phyloP scores from a whole-genome alignment of 106 monocot genomes.

The Xerophyta viscosa region DNA sequence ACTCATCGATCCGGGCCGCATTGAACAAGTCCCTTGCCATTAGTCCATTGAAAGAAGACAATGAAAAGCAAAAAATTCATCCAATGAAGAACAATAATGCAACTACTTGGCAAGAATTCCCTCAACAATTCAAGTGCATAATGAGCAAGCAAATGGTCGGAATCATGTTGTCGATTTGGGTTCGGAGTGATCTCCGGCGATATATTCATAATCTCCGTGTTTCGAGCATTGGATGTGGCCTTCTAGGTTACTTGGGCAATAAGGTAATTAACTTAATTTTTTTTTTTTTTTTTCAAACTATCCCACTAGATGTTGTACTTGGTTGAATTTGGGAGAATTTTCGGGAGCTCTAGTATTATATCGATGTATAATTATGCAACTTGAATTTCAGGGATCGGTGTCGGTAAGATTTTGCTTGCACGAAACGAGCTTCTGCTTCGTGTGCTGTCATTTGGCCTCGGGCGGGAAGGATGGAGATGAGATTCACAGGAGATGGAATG shows the following conservation, averaged over 20 bases:
- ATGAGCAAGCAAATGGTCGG: conserved; percentile 78
- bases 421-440: conserved; percentile 59
- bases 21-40: conserved; percentile 28
- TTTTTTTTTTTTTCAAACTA: conserved; percentile 1
- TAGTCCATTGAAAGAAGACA: neutral
- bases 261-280: conserved; percentile 31
- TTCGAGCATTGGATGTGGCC: conserved; percentile 55
- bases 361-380: neutral
- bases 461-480: conserved; percentile 65
- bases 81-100: conserved; percentile 26
- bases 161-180: conserved; percentile 48
- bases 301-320: too few species aligned
- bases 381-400: conserved; percentile 40
- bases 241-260: conserved; percentile 65
- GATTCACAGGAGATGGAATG: conserved; percentile 42
- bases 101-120: neutral
- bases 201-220: conserved; percentile 41
- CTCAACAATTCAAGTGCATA: conserved; percentile 38
- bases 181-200: conserved; percentile 29
- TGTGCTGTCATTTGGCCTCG: conserved; percentile 73
- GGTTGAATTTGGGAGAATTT: too few species aligned
- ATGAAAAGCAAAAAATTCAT: conserved; percentile 26
- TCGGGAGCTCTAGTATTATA: too few species aligned
- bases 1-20: conserved; percentile 41
- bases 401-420: conserved; percentile 56